Base-by-base conservation (phyloP, 371 early-diverging fungal genomes). In the Rhizopus arrhizus region DNA sequence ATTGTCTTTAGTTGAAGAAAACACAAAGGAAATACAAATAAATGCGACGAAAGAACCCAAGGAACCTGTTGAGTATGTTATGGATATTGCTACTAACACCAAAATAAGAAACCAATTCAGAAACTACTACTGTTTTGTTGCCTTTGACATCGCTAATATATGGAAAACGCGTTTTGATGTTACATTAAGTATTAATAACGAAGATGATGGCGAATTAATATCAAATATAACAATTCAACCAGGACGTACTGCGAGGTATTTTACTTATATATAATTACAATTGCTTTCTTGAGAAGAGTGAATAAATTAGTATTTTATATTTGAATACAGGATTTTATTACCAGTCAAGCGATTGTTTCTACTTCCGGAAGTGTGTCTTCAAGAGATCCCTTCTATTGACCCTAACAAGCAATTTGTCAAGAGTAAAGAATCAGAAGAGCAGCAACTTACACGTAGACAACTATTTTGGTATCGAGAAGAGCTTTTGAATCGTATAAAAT, bases 381-480 rank as follows among this genome's bases (percentile, higher is more conserved):
- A 71, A 45, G 86, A 87, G 3, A 89, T 92, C 32, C 93, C 93
- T 5, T 83, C 83, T 4, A 80, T 91, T 15, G 72, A 80, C 29
- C 75, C 81, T n/a, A 86, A 88, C 74, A 87, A 88, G 54, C 92
- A 92, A 72, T 91, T 89, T 69, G 89, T 92, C 7, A 85, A 89
- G 2, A 76, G 77, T 2, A 66, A 75, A 49, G 56, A 75, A 15
- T 51, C 73, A 1, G 57, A 67, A 22, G 83, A 84, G 36, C 86
- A 89, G 58, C 88, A 85, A 42, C 69, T 69, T 4, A 64, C 74
- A 29, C 82, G 85, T 13, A 64, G 86, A 28, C 74, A 84, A 6
- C 70, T 88, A 66, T 93, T 91, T 68, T 93, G 94, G 94, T 89
- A 89, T 59, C 72, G 88, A 49, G 90, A 92, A 59, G 75, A 80